Conservation (phyloP, 176 grass and related monocot species). For the Pontederia crassipes region DNA sequence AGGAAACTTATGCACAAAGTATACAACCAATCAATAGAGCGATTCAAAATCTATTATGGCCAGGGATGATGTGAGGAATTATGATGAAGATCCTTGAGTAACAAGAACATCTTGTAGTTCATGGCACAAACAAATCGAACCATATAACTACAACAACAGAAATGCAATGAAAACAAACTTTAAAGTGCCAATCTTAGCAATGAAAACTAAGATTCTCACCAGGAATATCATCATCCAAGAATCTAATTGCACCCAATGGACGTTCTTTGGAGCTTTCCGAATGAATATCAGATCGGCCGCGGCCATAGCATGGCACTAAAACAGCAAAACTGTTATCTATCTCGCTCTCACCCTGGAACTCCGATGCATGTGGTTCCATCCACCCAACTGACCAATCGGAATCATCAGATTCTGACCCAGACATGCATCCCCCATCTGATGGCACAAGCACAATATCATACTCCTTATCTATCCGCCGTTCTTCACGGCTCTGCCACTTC, state of each 20-base stretch:
- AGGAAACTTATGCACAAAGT: too few relatives aligned
- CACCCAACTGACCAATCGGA: conserved; percentile 21
- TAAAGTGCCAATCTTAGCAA: too few relatives aligned
- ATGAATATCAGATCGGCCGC: neutral
- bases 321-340: conserved; percentile 15
- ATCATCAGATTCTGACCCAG: conserved; percentile 12
- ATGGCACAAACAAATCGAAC: too few relatives aligned
- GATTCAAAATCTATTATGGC: too few relatives aligned
- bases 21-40: too few relatives aligned
- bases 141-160: too few relatives aligned
- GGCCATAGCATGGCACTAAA: conserved; percentile 15
- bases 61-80: too few relatives aligned
- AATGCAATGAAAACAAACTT: too few relatives aligned
- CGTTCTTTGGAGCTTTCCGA: neutral
- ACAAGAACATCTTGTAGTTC: too few relatives aligned
- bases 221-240: neutral
- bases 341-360: conserved; percentile 1
- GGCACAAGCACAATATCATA: conserved; percentile 19
- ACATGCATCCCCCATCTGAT: conserved; percentile 19
- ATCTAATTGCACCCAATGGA: neutral
- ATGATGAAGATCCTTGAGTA: too few relatives aligned
- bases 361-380: conserved; percentile 14
- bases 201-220: neutral
- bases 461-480: conserved; percentile 12
- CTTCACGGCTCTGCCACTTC: conserved; percentile 19